A percentile compares a stretch with the other conserved stretches of the same genome.
Evolutionary conservation across 148 eudicot species (phyloP).

Genomic region (Mesembryanthemum crystallinum): DNA sequence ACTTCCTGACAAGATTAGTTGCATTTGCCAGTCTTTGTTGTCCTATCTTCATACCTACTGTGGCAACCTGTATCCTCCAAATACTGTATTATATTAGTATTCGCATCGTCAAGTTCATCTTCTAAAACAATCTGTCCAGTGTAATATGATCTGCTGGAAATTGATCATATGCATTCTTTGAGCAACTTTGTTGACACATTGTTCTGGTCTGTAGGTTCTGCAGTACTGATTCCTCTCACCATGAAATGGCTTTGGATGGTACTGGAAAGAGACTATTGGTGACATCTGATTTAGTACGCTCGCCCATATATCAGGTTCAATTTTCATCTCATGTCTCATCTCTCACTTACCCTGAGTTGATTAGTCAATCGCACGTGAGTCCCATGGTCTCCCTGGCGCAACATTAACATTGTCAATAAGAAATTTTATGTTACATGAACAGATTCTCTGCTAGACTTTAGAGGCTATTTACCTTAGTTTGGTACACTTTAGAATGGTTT

Average conservation of each 20-base stretch:
- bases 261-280: conserved; percentile 76
- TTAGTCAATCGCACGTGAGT: not conserved
- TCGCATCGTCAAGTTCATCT: not conserved
- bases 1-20: too few species aligned
- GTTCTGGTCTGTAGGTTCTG: conserved; percentile 43
- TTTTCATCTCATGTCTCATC: conserved; percentile 1
- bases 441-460: not conserved
- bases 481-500: not conserved
- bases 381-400: conserved; percentile 7
- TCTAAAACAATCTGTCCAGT: not conserved
- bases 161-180: not conserved
- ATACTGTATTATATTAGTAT: too few species aligned
- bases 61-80: conserved; percentile 12
- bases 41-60: not conserved
- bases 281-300: conserved; percentile 79
- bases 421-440: not conserved
- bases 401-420: not conserved
- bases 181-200: conserved; percentile 2
- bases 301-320: conserved; percentile 84
- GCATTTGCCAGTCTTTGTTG: too few species aligned
- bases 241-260: conserved; percentile 86
- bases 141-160: not conserved
- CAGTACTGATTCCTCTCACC: conserved; percentile 40
- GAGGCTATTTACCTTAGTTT: not conserved
- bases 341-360: not conserved